Base-by-base conservation (phyloP, 768 basidiomycete species). In the Chalciporus sphaerocephalus region DNA sequence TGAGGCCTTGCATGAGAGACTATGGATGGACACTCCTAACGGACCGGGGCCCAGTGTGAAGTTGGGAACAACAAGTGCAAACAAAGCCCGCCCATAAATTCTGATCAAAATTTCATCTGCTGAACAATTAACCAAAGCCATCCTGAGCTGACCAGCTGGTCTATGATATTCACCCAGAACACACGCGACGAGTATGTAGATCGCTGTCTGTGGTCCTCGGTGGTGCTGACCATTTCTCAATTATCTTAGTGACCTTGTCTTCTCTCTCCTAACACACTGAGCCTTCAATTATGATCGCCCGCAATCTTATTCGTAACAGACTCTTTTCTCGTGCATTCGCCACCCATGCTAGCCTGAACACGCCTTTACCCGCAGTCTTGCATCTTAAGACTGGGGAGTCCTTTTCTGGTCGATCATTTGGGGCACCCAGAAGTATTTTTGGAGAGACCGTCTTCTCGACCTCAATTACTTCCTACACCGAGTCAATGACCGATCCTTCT, bases 391-490 rank as follows among this genome's bases (percentile, higher is more conserved):
- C 89, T 13, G 96, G 96, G 39, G 86, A 99, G 68, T 87, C 88
- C 7, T 99, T 96, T 78, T 61, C 72, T 40, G 96, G 96, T 17
- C 80, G 80, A 33, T 86, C 87, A 5, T 99, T 99, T 64, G 96
- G 96, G 52, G 83, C 88, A 20, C 82, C 83, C 35, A 83, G 75
- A 58, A 92, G 89, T 60, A 80, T 84, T 43, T 98, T 80, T 69
- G 96, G 96, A 42, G 96, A 99, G 74, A 96, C 95, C 1, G 96
- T 99, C 22, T 99, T 99, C 69, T 95, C 92, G 12, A 99, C 96
- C 24, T 94, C 92, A 34, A 99, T 99, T 65, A 99, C 96, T 1
- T 96, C 93, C 32, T 99, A 99, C 66, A 98, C 95, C 38, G 96
- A 99, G 70, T 96, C 92, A 7, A 97, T 99, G 96, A 99, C 96